phyloP scores from a whole-genome alignment of 1,284 basidiomycete species.

The Pseudozyma thailandica region DNA sequence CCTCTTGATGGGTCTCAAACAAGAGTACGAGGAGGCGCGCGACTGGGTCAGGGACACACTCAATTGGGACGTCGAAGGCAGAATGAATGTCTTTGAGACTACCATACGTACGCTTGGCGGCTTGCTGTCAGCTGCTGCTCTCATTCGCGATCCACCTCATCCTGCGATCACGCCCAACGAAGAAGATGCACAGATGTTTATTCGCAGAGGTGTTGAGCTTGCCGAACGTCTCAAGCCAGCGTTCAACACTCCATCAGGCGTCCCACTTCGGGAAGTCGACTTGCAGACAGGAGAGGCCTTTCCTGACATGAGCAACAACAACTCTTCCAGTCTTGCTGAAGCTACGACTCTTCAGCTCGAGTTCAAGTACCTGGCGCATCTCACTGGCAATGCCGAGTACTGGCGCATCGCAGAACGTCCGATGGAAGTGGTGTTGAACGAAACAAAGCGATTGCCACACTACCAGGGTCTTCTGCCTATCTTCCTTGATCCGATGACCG shows the following conservation, averaged over 20 bases:
- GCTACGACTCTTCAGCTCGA: conserved; percentile 66
- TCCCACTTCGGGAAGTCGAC: conserved; percentile 84
- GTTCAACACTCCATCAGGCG: conserved; percentile 77
- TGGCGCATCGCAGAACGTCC: conserved; percentile 80
- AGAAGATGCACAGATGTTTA: conserved; percentile 59
- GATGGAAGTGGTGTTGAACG: conserved; percentile 55
- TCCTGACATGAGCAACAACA: conserved; percentile 75
- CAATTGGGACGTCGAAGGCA: conserved; percentile 80
- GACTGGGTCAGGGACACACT: conserved; percentile 80
- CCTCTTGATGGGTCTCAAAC: conserved; percentile 82
- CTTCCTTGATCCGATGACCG: conserved; percentile 77
- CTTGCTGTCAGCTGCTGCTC: conserved; percentile 76
- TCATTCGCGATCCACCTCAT: conserved; percentile 55
- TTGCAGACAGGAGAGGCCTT: conserved; percentile 76
- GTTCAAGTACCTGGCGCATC: conserved; percentile 84
- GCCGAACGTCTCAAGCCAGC: conserved; percentile 85
- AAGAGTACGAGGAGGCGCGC: conserved; percentile 81
- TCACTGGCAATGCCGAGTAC: conserved; percentile 81
- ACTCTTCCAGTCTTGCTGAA: conserved; percentile 79
- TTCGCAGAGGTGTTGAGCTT: conserved; percentile 73
- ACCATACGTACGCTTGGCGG: conserved; percentile 85
- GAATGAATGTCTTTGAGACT: conserved; percentile 91
- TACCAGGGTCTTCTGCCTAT: conserved; percentile 83
- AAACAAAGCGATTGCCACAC: conserved; percentile 57
- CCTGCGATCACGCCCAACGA: conserved; percentile 37